phyloP scores from a whole-genome alignment of 1,139 yeast genomes.

The Pneumocystis sp. region DNA sequence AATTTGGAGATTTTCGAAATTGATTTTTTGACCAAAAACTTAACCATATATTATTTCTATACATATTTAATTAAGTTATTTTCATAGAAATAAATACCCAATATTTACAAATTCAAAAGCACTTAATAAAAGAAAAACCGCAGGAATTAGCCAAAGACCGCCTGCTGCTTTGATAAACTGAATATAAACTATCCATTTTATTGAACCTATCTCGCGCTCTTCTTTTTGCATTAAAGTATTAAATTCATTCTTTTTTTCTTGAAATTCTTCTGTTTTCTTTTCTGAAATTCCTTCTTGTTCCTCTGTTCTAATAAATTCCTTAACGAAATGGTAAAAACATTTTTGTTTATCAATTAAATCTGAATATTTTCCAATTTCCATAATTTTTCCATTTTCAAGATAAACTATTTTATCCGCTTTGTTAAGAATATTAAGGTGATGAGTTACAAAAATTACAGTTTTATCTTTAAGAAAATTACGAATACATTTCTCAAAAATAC shows the following conservation, averaged over 20 bases:
- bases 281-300: constrained; percentile 27
- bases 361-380: constrained; percentile 61
- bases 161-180: constrained; percentile 85
- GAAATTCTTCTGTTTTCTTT: constrained; percentile 12
- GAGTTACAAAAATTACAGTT: constrained; percentile 74
- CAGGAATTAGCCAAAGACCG: constrained; percentile 33
- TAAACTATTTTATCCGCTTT: constrained; percentile 61
- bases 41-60: constrained; percentile 63
- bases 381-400: constrained; percentile 59
- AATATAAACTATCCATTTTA: constrained; percentile 71
- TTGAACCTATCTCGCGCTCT: constrained; percentile 66
- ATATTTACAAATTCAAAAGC: constrained; percentile 45
- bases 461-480: constrained; percentile 50
- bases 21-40: constrained; percentile 65
- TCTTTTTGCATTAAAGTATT: constrained; percentile 40
- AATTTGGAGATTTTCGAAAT: neutral
- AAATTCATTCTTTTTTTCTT: neutral
- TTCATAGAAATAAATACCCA: constrained; percentile 22
- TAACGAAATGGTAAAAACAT: constrained; percentile 47
- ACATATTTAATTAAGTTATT: neutral
- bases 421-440: constrained; percentile 69
- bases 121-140: constrained; percentile 28
- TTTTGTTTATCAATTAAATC: constrained; percentile 37
- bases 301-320: constrained; percentile 35
- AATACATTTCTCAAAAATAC: constrained; percentile 53